Percentiles rank a stretch among this genome's conserved stretches.
Conservation (phyloP, 176 grass and related monocot species). For the Oryza rufipogon region DNA sequence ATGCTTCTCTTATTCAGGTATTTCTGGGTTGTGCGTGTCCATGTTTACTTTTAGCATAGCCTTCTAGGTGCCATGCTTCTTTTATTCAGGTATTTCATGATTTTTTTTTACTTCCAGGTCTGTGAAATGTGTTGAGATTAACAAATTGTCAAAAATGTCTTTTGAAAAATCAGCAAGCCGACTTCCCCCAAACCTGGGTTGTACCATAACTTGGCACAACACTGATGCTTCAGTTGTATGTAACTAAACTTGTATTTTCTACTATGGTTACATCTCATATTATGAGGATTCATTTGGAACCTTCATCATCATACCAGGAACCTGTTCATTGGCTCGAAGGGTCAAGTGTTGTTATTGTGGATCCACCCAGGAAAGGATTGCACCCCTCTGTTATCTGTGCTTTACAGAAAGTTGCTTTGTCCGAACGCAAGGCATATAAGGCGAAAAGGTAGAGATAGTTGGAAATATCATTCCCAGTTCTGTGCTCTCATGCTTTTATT, state of each 20-base stretch:
- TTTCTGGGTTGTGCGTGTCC: not conserved
- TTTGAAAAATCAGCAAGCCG: conserved; percentile 91
- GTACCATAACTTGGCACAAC: conserved; percentile 93
- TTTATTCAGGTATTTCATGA: conserved; percentile 30
- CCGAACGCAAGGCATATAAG: conserved; percentile 61
- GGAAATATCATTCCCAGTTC: conserved; percentile 17
- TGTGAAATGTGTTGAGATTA: conserved; percentile 97
- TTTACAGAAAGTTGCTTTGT: conserved; percentile 71
- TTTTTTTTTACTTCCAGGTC: conserved; percentile 61
- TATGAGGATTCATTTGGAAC: conserved; percentile 39
- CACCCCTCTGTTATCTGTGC: conserved; percentile 79
- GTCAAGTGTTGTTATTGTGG: conserved; percentile 79
- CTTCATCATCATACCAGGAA: conserved; percentile 64
- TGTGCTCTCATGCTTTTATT: conserved; percentile 10
- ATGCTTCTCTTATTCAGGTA: conserved; percentile 23
- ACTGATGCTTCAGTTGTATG: conserved; percentile 93
- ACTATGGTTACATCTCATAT: conserved; percentile 30
- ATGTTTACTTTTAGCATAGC: conserved; percentile 23
- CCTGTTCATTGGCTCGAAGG: conserved; percentile 86
- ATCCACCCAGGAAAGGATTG: conserved; percentile 98
- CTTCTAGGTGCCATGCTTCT: conserved; percentile 19
- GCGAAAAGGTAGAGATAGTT: conserved; percentile 58
- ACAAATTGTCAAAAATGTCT: conserved; percentile 86
- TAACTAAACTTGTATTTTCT: conserved; percentile 35
- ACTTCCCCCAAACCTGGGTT: conserved; percentile 68